Conservation (phyloP, 129 eudicot genomes). For the Centella asiatica region DNA sequence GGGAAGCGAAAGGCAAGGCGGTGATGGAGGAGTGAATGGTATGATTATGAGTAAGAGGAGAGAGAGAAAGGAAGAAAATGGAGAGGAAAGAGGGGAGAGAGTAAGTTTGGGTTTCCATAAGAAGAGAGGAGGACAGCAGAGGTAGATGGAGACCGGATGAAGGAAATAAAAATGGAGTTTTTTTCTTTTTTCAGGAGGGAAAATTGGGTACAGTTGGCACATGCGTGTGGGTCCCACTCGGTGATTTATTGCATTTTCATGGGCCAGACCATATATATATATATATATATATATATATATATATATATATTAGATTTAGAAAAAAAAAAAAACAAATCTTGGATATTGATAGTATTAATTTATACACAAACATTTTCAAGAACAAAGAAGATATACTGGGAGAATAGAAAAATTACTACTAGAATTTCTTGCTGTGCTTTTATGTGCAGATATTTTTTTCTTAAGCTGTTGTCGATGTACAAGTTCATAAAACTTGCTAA, state of each 20-base stretch:
- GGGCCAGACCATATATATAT: background rate
- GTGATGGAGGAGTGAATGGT: conserved; percentile 25
- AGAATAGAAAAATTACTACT: too few relatives aligned
- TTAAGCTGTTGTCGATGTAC: too few relatives aligned
- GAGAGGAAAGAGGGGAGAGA: background rate
- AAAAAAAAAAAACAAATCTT: too few relatives aligned
- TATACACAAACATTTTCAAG: too few relatives aligned
- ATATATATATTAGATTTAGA: too few relatives aligned
- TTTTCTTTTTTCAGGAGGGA: background rate
- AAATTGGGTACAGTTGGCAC: conserved; percentile 41
- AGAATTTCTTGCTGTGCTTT: too few relatives aligned
- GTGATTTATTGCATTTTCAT: background rate
- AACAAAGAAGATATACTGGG: too few relatives aligned
- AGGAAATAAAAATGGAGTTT: background rate
- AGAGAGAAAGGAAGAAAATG: too few relatives aligned
- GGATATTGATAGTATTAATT: too few relatives aligned
- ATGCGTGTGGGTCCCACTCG: conserved; percentile 29
- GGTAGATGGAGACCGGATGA: background rate
- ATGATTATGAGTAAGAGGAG: background rate
- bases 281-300: too few relatives aligned
- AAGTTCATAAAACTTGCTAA: too few relatives aligned
- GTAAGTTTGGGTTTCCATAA: conserved; percentile 8
- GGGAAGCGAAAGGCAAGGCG: conserved; percentile 19
- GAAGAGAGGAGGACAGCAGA: background rate
- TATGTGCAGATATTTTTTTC: too few relatives aligned